Base-by-base conservation (phyloP, 441 rosid genomes). In the Monsonia emarginata region DNA sequence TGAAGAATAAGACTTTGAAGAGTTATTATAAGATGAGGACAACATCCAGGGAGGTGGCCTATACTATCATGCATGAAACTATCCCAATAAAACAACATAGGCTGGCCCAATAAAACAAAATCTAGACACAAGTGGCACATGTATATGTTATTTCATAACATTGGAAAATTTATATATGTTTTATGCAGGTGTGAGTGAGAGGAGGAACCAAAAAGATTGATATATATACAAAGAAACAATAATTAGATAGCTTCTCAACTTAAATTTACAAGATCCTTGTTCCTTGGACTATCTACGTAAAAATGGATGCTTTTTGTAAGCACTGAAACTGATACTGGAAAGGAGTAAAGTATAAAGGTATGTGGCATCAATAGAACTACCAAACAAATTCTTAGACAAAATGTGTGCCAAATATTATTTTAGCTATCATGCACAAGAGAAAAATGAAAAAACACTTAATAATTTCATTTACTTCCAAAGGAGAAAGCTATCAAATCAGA, bases 1-100 rank as follows among this genome's bases (percentile, higher is more conserved):
- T 63, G 32, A 76, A 73, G 4, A 56, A 69, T 40, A 24, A 64
- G 18, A 68, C 59, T 21, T n/a, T 10, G 50, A 44, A 1, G 28
- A 21, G 59, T 52, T 22, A 22, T 21, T 52, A 22, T 22, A 9
- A 52, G 59, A 44, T 4, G 19, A 44, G 14, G 26, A 50, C 10
- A 50, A 19, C 10, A 50, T 22, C 58, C 26, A 19, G 58, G 58
- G 25, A 19, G 26, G 58, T 21, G 58, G 26, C 9, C 40, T 19
- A 50, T 50, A 7, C 4, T 8, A 50, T 19, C 24, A 21, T 21
- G 58, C 5, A 26, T 50, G 58, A 50, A 50, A 50, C 40, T 7
- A 13, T 50, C 58, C 7, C 26, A 19, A 21, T 3, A 6, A 6
- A 22, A 19, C 16, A 19, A 50, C 26, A 50, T 4, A 50, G 24